Base-by-base conservation (phyloP, 768 basidiomycete genomes). In the Suillus alpinus region DNA sequence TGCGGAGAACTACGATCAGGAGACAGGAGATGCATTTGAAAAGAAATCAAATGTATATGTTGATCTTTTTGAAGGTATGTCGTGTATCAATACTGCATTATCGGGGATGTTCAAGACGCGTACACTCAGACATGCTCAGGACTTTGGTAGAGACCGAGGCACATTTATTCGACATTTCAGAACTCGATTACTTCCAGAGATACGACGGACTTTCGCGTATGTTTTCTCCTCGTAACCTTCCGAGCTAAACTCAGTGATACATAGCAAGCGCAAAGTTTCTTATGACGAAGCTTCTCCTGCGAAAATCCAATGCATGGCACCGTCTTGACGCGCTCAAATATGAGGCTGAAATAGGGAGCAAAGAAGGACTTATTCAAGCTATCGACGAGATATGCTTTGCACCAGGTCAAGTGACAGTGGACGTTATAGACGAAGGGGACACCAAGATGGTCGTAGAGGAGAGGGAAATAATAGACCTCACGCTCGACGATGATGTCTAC, bases 251-350 rank as follows among this genome's bases (percentile, higher is more conserved):
- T 69, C 39, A 73, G 40, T 14, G 26, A 20, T 16, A 2, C 40
- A 62, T 41, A 88, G 86, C 84, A 65, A 70, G 78, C 14, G 81
- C 86, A 3, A 77, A 81, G 31, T 89, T 87, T 69, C 81, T 91
- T 16, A 78, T 89, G 62, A 78, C 84, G 18, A 82, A 87, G 23
- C 74, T 91, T 9, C 76, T 84, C n/a, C 76, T 88, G 8, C 82
- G 88, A 56, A 86, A 86, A 64, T 77, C 76, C 32, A 79, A 77
- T 59, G 78, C 79, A 64, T 86, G 86, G 77, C 80, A 84, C 60
- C 80, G 83, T 3, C 73, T 81, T 6, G 71, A 72, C 43, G 63
- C 73, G 2, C 71, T 88, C 23, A 79, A 74, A 60, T 83, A 82
- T 58, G 66, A 69, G 55, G 47, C 57, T 7, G 79, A 81, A 67